Percentiles rank a stretch among this genome's conserved stretches.
phyloP scores from a whole-genome alignment of 768 basidiomycete species.

The Mycena chlorophos region DNA sequence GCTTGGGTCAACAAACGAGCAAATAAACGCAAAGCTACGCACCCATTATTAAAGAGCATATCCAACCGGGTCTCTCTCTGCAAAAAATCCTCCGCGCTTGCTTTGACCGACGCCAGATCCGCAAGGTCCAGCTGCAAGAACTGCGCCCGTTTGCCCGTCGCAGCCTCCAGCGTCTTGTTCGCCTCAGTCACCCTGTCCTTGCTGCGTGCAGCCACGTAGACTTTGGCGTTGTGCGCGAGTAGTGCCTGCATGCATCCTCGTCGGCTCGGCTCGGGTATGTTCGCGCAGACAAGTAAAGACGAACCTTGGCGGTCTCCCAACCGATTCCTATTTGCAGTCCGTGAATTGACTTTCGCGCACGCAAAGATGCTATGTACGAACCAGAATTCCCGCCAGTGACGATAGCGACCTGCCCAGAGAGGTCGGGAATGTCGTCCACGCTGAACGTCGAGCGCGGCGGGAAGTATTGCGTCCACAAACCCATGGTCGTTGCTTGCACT shows the following conservation, averaged over 20 bases:
- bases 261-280: background rate
- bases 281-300: background rate
- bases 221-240: slow-evolving; percentile 32
- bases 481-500: too few relatives aligned
- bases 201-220: slow-evolving; percentile 36
- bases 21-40: background rate
- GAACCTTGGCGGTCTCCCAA: slow-evolving; percentile 29
- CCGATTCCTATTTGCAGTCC: slow-evolving; percentile 32
- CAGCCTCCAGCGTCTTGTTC: slow-evolving; percentile 23
- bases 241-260: slow-evolving; percentile 26
- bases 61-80: slow-evolving; percentile 24
- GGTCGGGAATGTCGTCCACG: slow-evolving; percentile 7
- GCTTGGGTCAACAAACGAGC: background rate
- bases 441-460: slow-evolving; percentile 2
- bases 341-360: background rate
- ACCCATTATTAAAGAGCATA: slow-evolving; percentile 31
- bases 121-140: slow-evolving; percentile 35
- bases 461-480: slow-evolving; percentile 1
- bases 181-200: slow-evolving; percentile 28
- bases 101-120: slow-evolving; percentile 32
- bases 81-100: slow-evolving; percentile 31
- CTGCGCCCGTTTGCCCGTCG: slow-evolving; percentile 10
- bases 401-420: slow-evolving; percentile 4
- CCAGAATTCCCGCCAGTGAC: slow-evolving; percentile 6
- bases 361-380: too few relatives aligned